Base-by-base conservation (phyloP, 805 yeast genomes). In the Clavispora vitiphila region DNA sequence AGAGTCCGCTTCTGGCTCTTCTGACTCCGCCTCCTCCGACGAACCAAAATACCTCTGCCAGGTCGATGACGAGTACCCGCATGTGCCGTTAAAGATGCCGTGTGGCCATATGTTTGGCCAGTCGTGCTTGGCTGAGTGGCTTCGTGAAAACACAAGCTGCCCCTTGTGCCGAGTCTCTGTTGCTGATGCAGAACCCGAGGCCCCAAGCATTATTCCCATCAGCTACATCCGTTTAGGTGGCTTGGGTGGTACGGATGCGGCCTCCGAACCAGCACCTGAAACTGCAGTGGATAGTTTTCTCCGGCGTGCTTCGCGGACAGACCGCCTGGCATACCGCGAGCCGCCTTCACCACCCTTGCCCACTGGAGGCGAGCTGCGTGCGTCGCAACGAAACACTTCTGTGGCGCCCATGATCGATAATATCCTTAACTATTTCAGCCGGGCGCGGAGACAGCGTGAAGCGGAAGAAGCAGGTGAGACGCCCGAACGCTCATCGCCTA, bases 21-120 rank as follows among this genome's bases (percentile, higher is more conserved):
- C n/a, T n/a, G n/a, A n/a, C n/a, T n/a, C n/a, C n/a, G n/a, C n/a
- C n/a, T n/a, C n/a, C n/a, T n/a, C n/a, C n/a, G n/a, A n/a, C n/a
- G n/a, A n/a, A 8, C 43, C 29, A 22, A 48, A 48, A 22, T 49
- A 42, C 23, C 39, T 51, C 34, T 50, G 50, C 21, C 49, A 48
- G 30, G 42, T 36, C 32, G 39, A 39, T 12, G 47, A 44, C 25
- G 54, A 49, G 20, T 50, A 40, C 31, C 40, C 42, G 23, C 97
- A 93, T 58, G 60, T 72, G 4, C 84, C 96, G 0, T 71, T 85
- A 1, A 67, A 74, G 43, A 70, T 91, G 75, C 93, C 96, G 0
- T 91, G 99, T 61, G 80, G 80, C 8, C 99, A 91, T 57, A 57
- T 80, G 0, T 91, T 93, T 68, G 98, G 99, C 6, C 74, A 81